Base-by-base conservation (phyloP, 768 basidiomycete species). In the Coprinellus aureogranulatus region DNA sequence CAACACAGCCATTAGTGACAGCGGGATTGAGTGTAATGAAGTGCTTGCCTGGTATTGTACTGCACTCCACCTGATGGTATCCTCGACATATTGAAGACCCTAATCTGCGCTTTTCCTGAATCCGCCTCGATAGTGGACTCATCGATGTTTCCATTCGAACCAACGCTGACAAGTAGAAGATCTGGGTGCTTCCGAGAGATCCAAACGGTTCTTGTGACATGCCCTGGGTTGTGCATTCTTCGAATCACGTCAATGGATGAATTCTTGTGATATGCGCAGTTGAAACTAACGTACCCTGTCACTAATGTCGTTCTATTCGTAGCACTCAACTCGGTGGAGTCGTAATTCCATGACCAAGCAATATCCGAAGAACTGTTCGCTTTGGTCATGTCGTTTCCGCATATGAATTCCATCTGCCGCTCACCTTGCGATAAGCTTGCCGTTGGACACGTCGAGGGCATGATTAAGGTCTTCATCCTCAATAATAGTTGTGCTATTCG, bases 291-390 rank as follows among this genome's bases (percentile, higher is more conserved):
- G n/a, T 23, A 58, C 57, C 57, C 57, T 20, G 57, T 58, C 11
- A 58, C 47, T 16, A 58, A 23, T 8, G 42, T 42, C 26, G 34
- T 30, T 37, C 37, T 26, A 37, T 58, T 58, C 16, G 57, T 26
- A 11, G 23, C 57, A 20, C 11, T 30, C 57, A 58, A 40, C 4
- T 22, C 16, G 11, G 22, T 18, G 22, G 49, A 18, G 31, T 58
- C 37, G 28, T 58, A 58, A 34, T 58, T 42, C 57, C 57, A 58
- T n/a, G 50, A 42, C 57, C 57, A 58, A 5, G 49, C 57, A 40
- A 58, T 53, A 28, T 58, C 57, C 25, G 49, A 22, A 26, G 57
- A 58, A 25, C 57, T 58, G 49, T 18, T 12, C 22, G 31, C 10
- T 14, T 34, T 34, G 8, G 34, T 26, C 4, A 40, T 28, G 23